Conservation (phyloP, 1,139 yeast species). For the Sugiyamaella neomexicana region DNA sequence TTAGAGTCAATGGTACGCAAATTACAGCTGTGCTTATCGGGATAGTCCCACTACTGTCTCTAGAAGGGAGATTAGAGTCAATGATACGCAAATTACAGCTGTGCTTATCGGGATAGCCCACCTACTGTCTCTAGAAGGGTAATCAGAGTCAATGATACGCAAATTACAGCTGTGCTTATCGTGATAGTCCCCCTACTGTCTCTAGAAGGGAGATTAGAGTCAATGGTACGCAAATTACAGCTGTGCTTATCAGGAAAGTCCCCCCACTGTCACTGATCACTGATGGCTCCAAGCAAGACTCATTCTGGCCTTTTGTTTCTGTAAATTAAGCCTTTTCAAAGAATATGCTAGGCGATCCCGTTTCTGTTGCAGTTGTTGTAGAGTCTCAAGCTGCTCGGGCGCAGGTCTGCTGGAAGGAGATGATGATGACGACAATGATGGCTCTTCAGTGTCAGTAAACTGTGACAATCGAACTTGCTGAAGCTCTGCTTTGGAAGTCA, state of each 20-base stretch:
- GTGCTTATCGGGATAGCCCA: constrained; percentile 17
- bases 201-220: constrained; percentile 31
- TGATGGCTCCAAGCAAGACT: constrained; percentile 23
- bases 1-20: constrained; percentile 31
- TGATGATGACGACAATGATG: background rate
- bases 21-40: constrained; percentile 27
- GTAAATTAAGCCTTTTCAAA: constrained; percentile 38
- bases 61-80: constrained; percentile 31
- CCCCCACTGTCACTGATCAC: no score
- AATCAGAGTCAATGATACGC: constrained; percentile 30
- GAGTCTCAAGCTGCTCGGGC: constrained; percentile 41
- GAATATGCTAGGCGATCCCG: constrained; percentile 43
- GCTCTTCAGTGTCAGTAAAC: background rate
- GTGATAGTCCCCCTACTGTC: constrained; percentile 20
- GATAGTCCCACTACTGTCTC: constrained; percentile 20
- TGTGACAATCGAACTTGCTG: constrained; percentile 32
- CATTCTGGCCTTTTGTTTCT: constrained; percentile 32
- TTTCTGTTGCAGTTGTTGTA: constrained; percentile 41
- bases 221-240: constrained; percentile 31
- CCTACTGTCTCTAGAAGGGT: constrained; percentile 33
- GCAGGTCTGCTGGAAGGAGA: constrained; percentile 23
- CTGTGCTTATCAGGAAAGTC: constrained; percentile 20
- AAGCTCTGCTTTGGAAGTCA: constrained; percentile 33
- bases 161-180: constrained; percentile 30
- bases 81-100: constrained; percentile 32